Percentiles rank a stretch among this genome's conserved stretches.
These are phyloP conservation scores for Tylopilus orsonianus DNA, from an alignment of 1,284 basidiomycete species.

Conservation along the genomic window DNA sequence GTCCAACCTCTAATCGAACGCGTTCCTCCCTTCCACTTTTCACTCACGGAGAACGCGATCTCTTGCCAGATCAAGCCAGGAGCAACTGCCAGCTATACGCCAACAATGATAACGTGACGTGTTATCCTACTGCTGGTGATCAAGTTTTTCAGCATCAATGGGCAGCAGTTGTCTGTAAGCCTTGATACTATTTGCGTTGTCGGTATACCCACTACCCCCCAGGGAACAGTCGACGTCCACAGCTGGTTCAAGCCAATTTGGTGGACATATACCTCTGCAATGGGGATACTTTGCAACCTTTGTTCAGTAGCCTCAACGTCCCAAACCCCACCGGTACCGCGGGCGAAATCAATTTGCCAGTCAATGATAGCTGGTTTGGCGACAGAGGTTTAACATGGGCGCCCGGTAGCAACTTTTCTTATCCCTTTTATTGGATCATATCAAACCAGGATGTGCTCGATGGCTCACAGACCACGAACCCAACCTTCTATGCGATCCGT, in stretches of 20 bases:
- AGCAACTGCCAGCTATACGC: conserved; percentile 38
- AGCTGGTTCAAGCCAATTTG: conserved; percentile 41
- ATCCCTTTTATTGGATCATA: conserved; percentile 74
- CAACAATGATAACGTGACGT: conserved; percentile 70
- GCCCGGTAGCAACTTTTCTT: conserved; percentile 50
- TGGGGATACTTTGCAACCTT: conserved; percentile 53
- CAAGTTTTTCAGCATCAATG: conserved; percentile 65
- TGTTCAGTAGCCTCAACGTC: conserved; percentile 43
- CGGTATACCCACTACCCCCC: conserved; percentile 22
- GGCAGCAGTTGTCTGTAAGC: conserved; percentile 75
- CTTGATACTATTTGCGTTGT: conserved; percentile 1
- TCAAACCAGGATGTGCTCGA: conserved; percentile 52
- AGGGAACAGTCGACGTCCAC: conserved; percentile 55
- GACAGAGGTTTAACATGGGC: conserved; percentile 48
- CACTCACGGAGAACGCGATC: conserved; percentile 14
- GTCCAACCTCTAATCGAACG: conserved; percentile 25
- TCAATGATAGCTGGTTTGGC: conserved; percentile 78
- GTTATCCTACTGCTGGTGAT: conserved; percentile 58
- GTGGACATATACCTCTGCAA: conserved; percentile 74
- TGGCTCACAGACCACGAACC: conserved; percentile 56
- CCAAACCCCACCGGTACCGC: conserved; percentile 54
- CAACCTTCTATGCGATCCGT: conserved; percentile 78
- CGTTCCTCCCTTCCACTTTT: conserved; percentile 6
- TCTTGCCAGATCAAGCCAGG: conserved; percentile 34
- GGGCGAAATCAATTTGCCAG: conserved; percentile 52